These are phyloP conservation scores for Aciculosporium take DNA, from an alignment of 2,329 filamentous ascomycete genomes.

Conservation along the genomic window DNA sequence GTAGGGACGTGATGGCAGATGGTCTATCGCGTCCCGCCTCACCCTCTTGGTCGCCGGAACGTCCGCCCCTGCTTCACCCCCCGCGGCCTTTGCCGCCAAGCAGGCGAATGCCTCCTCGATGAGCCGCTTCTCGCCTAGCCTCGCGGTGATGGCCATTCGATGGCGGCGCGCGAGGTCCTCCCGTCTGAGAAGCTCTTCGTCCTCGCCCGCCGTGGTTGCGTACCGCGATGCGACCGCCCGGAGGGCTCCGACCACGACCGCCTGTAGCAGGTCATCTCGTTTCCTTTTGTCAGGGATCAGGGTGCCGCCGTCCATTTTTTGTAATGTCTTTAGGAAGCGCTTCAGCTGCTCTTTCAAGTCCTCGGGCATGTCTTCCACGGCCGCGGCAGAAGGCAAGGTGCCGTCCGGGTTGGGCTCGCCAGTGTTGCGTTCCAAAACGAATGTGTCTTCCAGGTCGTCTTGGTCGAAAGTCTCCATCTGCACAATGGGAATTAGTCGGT, in stretches of 20 bases:
- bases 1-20: too few species aligned
- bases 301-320: conserved; percentile 27
- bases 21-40: too few species aligned
- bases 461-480: conserved; percentile 38
- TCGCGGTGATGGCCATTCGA: conserved; percentile 51
- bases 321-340: conserved; percentile 32
- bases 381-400: conserved; percentile 23
- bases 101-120: conserved; percentile 36
- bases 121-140: conserved; percentile 59
- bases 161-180: conserved; percentile 20
- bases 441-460: conserved; percentile 59
- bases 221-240: conserved; percentile 27
- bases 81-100: conserved; percentile 14
- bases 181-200: conserved; percentile 22
- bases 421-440: conserved; percentile 48
- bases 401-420: conserved; percentile 38
- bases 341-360: conserved; percentile 40
- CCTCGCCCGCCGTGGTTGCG: conserved; percentile 25
- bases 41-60: conserved; percentile 17
- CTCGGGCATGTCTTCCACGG: conserved; percentile 29
- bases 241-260: conserved; percentile 25
- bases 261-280: conserved; percentile 31
- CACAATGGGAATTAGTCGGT: conserved; percentile 12
- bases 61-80: conserved; percentile 9
- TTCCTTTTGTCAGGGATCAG: conserved; percentile 34